Conservation (phyloP, 140 eudicot genomes). For the Senecio squalidus region DNA sequence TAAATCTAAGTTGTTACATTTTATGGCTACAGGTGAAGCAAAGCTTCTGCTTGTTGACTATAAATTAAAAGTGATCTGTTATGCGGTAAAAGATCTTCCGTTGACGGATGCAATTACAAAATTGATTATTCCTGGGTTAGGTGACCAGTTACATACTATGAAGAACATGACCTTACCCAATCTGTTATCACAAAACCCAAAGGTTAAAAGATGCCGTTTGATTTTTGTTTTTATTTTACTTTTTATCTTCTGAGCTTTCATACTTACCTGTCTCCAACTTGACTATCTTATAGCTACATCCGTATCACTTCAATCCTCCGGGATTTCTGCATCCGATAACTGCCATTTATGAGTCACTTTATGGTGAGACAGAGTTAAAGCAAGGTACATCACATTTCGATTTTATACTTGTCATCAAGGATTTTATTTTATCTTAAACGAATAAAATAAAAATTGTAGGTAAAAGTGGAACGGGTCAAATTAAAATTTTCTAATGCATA, state of each 20-base stretch:
- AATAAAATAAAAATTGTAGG: neutral
- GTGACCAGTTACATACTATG: conserved; percentile 70
- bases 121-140: conserved; percentile 73
- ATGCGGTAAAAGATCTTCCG: conserved; percentile 61
- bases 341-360: conserved; percentile 64
- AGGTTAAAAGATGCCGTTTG: conserved; percentile 35
- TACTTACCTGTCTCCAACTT: conserved; percentile 7
- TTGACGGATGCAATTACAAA: conserved; percentile 55
- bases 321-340: conserved; percentile 79
- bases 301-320: conserved; percentile 83
- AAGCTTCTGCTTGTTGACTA: conserved; percentile 62
- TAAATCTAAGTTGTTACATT: conserved; percentile 8
- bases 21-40: conserved; percentile 56
- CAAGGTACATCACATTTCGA: conserved; percentile 48
- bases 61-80: conserved; percentile 74
- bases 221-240: neutral
- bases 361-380: conserved; percentile 91
- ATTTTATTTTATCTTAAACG: neutral
- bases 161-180: conserved; percentile 55
- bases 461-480: no score
- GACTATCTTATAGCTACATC: conserved; percentile 56
- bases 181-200: conserved; percentile 51
- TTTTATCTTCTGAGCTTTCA: neutral
- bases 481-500: no score
- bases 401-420: conserved; percentile 3